Percentiles rank a stretch among this genome's conserved stretches.
phyloP scores from a whole-genome alignment of 1,139 yeast genomes.

The Neolecta irregularis region DNA sequence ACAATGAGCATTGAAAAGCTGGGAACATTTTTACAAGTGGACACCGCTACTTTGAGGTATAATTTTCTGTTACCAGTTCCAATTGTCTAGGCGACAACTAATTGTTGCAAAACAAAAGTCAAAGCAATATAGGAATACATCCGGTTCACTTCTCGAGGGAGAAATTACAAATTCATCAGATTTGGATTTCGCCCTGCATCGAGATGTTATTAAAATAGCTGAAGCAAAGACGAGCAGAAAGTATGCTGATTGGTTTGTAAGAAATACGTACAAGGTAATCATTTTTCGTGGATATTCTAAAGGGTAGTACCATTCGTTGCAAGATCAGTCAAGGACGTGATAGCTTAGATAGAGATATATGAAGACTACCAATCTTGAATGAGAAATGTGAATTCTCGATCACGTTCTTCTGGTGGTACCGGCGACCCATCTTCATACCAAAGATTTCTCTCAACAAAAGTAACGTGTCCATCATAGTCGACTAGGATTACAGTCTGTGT shows the following conservation, averaged over 20 bases:
- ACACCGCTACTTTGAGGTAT: slow-evolving; percentile 24
- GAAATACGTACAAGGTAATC: slow-evolving; percentile 32
- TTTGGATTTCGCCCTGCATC: slow-evolving; percentile 30
- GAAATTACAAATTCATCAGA: slow-evolving; percentile 29
- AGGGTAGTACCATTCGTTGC: too few species aligned
- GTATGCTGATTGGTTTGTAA: slow-evolving; percentile 36
- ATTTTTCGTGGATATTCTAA: too few species aligned
- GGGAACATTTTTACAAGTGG: slow-evolving; percentile 29
- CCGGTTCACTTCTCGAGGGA: slow-evolving; percentile 30
- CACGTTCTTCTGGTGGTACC: slow-evolving; percentile 6
- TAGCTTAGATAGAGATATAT: slow-evolving; percentile 18
- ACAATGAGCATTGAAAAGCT: slow-evolving; percentile 32
- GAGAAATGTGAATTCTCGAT: not conserved
- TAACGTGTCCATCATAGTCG: slow-evolving; percentile 33
- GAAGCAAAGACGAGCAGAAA: slow-evolving; percentile 32
- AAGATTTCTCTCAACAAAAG: slow-evolving; percentile 31
- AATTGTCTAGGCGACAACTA: slow-evolving; percentile 18
- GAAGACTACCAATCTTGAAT: not conserved
- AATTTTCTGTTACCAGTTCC: not conserved
- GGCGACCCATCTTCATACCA: slow-evolving; percentile 15
- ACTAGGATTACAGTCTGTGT: slow-evolving; percentile 70
- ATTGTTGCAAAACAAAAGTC: slow-evolving; percentile 32
- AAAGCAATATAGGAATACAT: slow-evolving; percentile 27
- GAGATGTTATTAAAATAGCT: slow-evolving; percentile 31
- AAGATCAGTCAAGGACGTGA: too few species aligned